A percentile compares a stretch with the other conserved stretches of the same genome.
Evolutionary conservation across 1,284 basidiomycete genomes (phyloP).

Genomic region (Ceratobasidium sp.): DNA sequence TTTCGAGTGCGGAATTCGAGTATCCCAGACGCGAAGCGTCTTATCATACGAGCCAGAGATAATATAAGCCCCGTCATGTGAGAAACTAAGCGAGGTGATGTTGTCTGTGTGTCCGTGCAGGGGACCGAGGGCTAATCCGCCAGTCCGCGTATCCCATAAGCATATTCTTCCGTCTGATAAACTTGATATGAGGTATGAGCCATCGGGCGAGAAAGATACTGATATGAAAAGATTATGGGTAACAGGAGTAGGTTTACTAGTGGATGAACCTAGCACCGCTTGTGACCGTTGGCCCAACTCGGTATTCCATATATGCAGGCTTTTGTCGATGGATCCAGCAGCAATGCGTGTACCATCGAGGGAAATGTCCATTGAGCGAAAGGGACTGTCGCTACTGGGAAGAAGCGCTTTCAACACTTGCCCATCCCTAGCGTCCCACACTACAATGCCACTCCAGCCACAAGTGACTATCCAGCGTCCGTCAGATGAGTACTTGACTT

Average conservation of each 20-base stretch:
- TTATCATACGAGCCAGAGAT: slow-evolving; percentile 42
- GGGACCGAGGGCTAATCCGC: background rate
- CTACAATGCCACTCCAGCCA: slow-evolving; percentile 11
- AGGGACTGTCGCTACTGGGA: background rate
- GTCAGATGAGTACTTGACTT: slow-evolving; percentile 7
- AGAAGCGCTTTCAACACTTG: background rate
- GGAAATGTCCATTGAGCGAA: background rate
- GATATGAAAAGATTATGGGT: background rate
- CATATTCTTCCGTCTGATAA: background rate
- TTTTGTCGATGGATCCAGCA: slow-evolving; percentile 23
- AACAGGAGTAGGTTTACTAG: slow-evolving; percentile 6
- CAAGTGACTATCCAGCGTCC: background rate
- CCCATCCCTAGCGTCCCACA: slow-evolving; percentile 19
- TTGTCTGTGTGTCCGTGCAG: slow-evolving; percentile 7
- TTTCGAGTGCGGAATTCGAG: background rate
- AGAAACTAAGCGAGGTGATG: slow-evolving; percentile 46
- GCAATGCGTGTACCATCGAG: slow-evolving; percentile 12
- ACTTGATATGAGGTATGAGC: slow-evolving; percentile 5
- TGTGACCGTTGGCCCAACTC: no score
- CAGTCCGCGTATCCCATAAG: background rate
- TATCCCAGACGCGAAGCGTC: slow-evolving; percentile 41
- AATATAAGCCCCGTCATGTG: slow-evolving; percentile 28
- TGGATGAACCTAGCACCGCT: background rate
- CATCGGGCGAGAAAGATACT: slow-evolving; percentile 26
- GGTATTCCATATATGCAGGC: slow-evolving; percentile 16